A percentile compares a stretch with the other conserved stretches of the same genome.
Evolutionary conservation across 2,329 filamentous ascomycete genomes (phyloP).

Genomic region (Phaeosphaeria sp.): DNA sequence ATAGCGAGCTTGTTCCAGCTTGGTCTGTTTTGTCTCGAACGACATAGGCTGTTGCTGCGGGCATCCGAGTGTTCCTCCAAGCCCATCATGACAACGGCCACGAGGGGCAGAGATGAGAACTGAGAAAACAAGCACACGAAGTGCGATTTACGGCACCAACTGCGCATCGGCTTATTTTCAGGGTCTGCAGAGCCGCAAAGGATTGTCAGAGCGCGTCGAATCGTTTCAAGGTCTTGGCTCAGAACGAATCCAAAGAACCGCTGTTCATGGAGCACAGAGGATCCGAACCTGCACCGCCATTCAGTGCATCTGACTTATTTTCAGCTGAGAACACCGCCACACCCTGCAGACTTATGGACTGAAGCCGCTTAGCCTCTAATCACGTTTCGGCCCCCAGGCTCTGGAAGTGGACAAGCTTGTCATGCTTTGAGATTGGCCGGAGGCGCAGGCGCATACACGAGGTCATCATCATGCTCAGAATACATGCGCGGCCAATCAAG

Average conservation of each 20-base stretch:
- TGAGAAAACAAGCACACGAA: neutral
- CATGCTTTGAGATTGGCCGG: slow-evolving; percentile 17
- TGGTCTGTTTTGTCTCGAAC: neutral
- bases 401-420: slow-evolving; percentile 1
- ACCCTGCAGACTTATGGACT: neutral
- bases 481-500: slow-evolving; percentile 16
- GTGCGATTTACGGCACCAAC: neutral
- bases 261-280: neutral
- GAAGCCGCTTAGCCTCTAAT: neutral
- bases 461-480: slow-evolving; percentile 13
- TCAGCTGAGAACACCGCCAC: slow-evolving; percentile 14
- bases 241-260: slow-evolving; percentile 2
- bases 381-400: slow-evolving; percentile 9
- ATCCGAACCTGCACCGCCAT: neutral
- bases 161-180: neutral
- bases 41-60: neutral
- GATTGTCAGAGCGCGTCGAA: neutral
- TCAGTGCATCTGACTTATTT: neutral
- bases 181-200: neutral
- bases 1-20: neutral
- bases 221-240: neutral
- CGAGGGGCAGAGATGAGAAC: neutral
- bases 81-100: neutral
- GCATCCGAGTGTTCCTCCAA: neutral
- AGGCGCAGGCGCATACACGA: slow-evolving; percentile 17